A percentile compares a stretch with the other conserved stretches of the same genome.
Conservation (phyloP, 768 basidiomycete genomes). For the Tylopilus rubrobrunneus region DNA sequence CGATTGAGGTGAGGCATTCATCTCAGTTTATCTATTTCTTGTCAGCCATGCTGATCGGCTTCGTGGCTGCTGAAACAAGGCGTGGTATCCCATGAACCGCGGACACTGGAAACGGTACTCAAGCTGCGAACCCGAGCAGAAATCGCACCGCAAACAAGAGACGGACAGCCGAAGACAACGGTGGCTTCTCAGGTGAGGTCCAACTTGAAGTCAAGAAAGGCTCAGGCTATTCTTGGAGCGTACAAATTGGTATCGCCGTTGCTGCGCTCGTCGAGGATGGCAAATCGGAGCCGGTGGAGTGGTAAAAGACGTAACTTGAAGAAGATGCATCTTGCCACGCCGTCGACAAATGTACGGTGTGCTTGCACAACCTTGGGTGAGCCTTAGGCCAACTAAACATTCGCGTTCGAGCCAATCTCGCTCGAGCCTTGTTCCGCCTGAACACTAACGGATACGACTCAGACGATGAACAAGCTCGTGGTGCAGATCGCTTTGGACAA, state of each 20-base stretch:
- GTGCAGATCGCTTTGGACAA: too few relatives aligned
- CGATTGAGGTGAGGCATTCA: slow-evolving; percentile 70
- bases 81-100: slow-evolving; percentile 87
- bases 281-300: slow-evolving; percentile 62
- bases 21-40: slow-evolving; percentile 21
- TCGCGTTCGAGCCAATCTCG: too few relatives aligned
- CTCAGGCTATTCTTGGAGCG: slow-evolving; percentile 81
- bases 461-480: too few relatives aligned
- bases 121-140: slow-evolving; percentile 62
- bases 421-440: too few relatives aligned
- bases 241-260: slow-evolving; percentile 85
- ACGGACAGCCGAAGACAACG: slow-evolving; percentile 31
- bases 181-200: slow-evolving; percentile 59
- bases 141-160: slow-evolving; percentile 32
- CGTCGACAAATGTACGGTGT: slow-evolving; percentile 12
- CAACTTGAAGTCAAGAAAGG: slow-evolving; percentile 82
- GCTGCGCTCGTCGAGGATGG: slow-evolving; percentile 66
- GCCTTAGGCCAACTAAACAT: too few relatives aligned
- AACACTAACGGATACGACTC: too few relatives aligned
- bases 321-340: slow-evolving; percentile 30
- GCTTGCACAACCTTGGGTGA: too few relatives aligned
- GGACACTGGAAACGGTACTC: slow-evolving; percentile 84
- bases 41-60: slow-evolving; percentile 20
- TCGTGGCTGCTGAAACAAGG: slow-evolving; percentile 38
- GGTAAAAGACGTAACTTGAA: slow-evolving; percentile 78